These are phyloP conservation scores for Chrysoporthe deuterocubensis DNA, from an alignment of 2,329 filamentous ascomycete species.

Conservation along the genomic window DNA sequence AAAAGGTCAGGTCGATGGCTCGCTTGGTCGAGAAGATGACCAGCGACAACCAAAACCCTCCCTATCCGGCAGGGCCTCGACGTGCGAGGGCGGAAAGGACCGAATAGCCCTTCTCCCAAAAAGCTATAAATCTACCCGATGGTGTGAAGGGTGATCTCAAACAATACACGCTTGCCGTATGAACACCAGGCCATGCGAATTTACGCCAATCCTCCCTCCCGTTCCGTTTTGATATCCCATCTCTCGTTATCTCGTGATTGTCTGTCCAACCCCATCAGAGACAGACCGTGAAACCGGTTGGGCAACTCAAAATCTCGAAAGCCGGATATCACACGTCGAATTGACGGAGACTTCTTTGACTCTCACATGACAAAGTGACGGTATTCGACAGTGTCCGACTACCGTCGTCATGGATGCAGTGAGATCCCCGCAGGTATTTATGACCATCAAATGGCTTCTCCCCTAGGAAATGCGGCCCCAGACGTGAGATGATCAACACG, in stretches of 20 bases:
- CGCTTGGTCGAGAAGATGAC: not conserved
- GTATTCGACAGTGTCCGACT: not conserved
- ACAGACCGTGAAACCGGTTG: not conserved
- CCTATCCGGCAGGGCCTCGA: too few relatives aligned
- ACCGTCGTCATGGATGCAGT: not conserved
- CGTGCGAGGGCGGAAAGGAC: not conserved
- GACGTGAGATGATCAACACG: not conserved
- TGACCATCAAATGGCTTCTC: not conserved
- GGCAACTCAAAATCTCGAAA: not conserved
- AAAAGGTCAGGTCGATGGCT: not conserved
- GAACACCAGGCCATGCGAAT: slow-evolving; percentile 19
- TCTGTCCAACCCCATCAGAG: not conserved
- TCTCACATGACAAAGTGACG: not conserved
- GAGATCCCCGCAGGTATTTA: not conserved
- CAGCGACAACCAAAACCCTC: not conserved
- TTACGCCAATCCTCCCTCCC: not conserved
- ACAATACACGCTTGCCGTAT: slow-evolving; percentile 6
- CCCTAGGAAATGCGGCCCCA: not conserved
- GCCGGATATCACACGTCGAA: not conserved
- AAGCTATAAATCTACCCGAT: slow-evolving; percentile 10
- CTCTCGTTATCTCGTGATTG: not conserved
- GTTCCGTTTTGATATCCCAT: not conserved
- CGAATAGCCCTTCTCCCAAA: not conserved
- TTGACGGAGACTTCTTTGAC: not conserved
- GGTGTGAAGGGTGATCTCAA: slow-evolving; percentile 7